Conservation (phyloP, 1,139 yeast genomes). For the Pichia sp. region DNA sequence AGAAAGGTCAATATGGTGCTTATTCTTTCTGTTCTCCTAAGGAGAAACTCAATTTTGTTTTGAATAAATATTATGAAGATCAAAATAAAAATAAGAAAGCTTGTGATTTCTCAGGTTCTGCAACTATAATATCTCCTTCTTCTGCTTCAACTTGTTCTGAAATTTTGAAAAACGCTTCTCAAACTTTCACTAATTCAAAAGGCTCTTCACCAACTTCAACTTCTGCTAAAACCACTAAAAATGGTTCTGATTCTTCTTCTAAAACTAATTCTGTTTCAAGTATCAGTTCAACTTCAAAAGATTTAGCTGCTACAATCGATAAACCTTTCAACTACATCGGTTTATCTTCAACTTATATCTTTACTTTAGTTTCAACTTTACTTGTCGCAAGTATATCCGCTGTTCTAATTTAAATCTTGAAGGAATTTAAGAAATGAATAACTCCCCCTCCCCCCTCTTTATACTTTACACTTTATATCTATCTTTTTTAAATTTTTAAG, state of each 20-base stretch:
- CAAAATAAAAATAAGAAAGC: conserved; percentile 41
- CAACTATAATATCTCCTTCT: conserved; percentile 31
- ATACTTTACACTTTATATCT: neutral
- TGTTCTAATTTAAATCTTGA: conserved; percentile 1
- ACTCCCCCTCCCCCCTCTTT: neutral
- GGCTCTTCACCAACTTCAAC: conserved; percentile 18
- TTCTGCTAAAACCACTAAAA: conserved; percentile 16
- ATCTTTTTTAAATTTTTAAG: neutral
- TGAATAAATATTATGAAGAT: conserved; percentile 56
- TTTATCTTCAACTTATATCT: conserved; percentile 9
- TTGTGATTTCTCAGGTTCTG: conserved; percentile 66
- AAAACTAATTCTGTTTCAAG: conserved; percentile 26
- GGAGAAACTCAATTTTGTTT: conserved; percentile 54
- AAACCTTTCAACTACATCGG: conserved; percentile 13
- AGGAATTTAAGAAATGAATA: conserved; percentile 5
- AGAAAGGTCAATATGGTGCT: conserved; percentile 55
- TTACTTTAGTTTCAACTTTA: conserved; percentile 10
- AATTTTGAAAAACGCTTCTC: conserved; percentile 36
- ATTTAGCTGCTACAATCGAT: conserved; percentile 16
- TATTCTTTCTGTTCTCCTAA: conserved; percentile 58
- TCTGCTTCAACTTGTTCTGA: conserved; percentile 33
- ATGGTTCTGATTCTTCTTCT: neutral
- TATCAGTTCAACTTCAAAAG: conserved; percentile 15
- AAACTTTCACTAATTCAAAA: conserved; percentile 33
- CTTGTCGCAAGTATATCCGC: conserved; percentile 10